A percentile compares a stretch with the other conserved stretches of the same genome.
Evolutionary conservation across 2,329 filamentous ascomycete species (phyloP).

Genomic region (Gnomoniopsis sp.): DNA sequence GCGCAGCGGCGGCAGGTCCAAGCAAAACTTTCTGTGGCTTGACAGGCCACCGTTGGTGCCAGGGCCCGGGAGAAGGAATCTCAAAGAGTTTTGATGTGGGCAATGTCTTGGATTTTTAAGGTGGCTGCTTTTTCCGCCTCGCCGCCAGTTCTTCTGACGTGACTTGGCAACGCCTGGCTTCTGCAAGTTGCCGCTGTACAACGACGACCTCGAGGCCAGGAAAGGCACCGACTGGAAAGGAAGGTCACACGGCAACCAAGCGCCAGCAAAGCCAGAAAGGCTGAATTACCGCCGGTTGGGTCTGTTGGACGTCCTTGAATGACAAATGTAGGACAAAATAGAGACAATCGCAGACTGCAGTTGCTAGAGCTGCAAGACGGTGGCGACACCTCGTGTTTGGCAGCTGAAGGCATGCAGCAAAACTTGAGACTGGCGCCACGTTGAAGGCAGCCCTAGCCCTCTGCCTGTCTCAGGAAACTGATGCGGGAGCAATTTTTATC

Average conservation of each 20-base stretch:
- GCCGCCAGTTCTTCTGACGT: not conserved
- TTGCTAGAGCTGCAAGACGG: not conserved
- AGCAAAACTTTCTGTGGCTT: not conserved
- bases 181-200: not conserved
- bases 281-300: not conserved
- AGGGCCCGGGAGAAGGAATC: not conserved
- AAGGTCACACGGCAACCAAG: not conserved
- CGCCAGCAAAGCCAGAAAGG: not conserved
- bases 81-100: not conserved
- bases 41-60: not conserved
- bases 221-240: not conserved
- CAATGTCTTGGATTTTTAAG: not conserved
- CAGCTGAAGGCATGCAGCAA: not conserved
- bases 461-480: not conserved
- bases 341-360: not conserved
- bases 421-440: not conserved
- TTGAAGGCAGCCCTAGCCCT: not conserved
- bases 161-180: not conserved
- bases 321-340: not conserved
- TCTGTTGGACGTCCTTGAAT: not conserved
- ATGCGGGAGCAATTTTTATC: no score
- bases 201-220: not conserved
- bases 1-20: not conserved
- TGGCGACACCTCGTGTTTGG: not conserved
- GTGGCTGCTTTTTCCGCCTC: not conserved